phyloP scores from a whole-genome alignment of 129 eudicot genomes.

The Oenanthe sinensis region DNA sequence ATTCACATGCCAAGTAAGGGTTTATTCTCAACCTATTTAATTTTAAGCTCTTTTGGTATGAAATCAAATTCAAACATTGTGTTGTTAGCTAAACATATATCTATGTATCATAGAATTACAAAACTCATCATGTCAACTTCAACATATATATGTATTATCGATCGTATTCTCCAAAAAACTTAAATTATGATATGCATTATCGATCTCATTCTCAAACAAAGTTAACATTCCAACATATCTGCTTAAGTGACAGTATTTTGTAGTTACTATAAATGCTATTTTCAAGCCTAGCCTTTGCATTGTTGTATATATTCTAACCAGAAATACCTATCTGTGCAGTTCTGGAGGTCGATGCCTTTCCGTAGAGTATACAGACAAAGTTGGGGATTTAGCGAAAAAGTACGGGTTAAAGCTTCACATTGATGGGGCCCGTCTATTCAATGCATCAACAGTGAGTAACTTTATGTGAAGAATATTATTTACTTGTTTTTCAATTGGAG shows the following conservation, averaged over 20 bases:
- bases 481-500: not conserved
- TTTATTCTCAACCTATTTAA: not conserved
- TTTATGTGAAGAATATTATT: not conserved
- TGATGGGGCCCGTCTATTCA: conserved; percentile 94
- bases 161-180: too few relatives aligned
- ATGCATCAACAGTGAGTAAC: conserved; percentile 73
- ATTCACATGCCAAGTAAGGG: conserved; percentile 87
- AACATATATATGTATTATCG: not conserved
- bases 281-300: not conserved
- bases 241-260: not conserved
- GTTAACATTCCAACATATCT: not conserved
- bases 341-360: conserved; percentile 91
- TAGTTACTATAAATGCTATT: not conserved
- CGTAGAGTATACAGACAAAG: conserved; percentile 69
- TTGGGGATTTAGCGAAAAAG: conserved; percentile 75
- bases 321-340: conserved; percentile 34
- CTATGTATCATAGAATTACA: not conserved
- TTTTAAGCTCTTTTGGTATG: not conserved
- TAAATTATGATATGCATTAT: not conserved
- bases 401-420: conserved; percentile 91
- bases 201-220: not conserved
- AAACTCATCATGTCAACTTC: not conserved
- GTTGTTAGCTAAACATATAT: not conserved
- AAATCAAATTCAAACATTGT: not conserved
- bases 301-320: conserved; percentile 1